Percentiles rank a stretch among this genome's conserved stretches.
Evolutionary conservation across 2,329 filamentous ascomycete species (phyloP).

Genomic region (Ophiostoma triangulosporum): DNA sequence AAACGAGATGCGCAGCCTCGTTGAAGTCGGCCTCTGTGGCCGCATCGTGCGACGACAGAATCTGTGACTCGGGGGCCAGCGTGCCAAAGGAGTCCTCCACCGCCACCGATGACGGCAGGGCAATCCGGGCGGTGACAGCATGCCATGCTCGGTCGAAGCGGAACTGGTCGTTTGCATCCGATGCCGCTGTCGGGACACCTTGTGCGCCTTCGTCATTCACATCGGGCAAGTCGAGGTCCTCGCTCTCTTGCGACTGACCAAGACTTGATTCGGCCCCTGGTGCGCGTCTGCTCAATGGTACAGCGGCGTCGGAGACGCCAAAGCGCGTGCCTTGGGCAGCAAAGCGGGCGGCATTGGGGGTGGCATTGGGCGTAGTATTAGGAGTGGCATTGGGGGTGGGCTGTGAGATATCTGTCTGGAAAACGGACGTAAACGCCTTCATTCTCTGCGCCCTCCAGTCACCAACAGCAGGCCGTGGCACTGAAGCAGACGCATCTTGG

Average conservation of each 20-base stretch:
- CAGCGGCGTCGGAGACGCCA: conserved; percentile 22
- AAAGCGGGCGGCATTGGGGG: conserved; percentile 25
- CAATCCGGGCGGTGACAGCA: conserved; percentile 42
- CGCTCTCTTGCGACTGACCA: conserved; percentile 8
- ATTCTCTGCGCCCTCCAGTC: conserved; percentile 33
- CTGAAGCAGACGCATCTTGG: background rate
- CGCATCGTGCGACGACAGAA: background rate
- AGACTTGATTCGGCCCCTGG: background rate
- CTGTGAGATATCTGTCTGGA: conserved; percentile 36
- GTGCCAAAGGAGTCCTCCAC: conserved; percentile 41
- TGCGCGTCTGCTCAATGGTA: background rate
- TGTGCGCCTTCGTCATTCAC: background rate
- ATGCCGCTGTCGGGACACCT: background rate
- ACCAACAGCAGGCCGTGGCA: conserved; percentile 8
- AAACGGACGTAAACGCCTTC: conserved; percentile 41
- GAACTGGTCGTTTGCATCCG: conserved; percentile 32
- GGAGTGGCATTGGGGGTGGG: conserved; percentile 32
- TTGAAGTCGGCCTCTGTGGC: conserved; percentile 26
- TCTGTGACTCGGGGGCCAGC: conserved; percentile 25
- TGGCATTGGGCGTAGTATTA: conserved; percentile 30
- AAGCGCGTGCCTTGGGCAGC: conserved; percentile 32
- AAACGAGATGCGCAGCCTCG: conserved; percentile 38
- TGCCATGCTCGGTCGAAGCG: conserved; percentile 51
- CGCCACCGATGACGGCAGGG: conserved; percentile 41
- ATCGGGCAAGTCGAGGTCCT: conserved; percentile 12